phyloP scores from a whole-genome alignment of 148 eudicot species.

The Euryodendron excelsum region DNA sequence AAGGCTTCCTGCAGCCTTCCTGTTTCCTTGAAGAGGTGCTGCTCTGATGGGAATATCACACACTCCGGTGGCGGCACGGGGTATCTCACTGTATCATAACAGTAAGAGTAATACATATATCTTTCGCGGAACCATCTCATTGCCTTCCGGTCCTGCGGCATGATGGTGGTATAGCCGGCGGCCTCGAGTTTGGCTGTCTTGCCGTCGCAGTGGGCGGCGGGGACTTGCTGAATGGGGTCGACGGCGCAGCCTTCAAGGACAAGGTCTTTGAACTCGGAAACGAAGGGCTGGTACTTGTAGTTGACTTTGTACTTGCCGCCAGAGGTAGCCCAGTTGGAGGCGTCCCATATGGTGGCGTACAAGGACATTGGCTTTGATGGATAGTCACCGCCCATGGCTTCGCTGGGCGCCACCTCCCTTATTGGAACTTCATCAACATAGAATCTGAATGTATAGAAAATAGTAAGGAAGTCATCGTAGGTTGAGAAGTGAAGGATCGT shows the following conservation, averaged over 20 bases:
- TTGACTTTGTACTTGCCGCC: constrained; percentile 73
- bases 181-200: constrained; percentile 29
- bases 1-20: constrained; percentile 44
- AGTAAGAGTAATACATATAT: constrained; percentile 81
- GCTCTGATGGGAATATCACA: constrained; percentile 52
- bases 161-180: constrained; percentile 49
- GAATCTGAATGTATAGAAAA: constrained; percentile 49
- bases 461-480: not conserved
- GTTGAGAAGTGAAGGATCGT: not conserved
- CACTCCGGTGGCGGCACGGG: constrained; percentile 81
- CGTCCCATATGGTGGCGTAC: constrained; percentile 99
- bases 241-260: constrained; percentile 76
- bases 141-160: constrained; percentile 40
- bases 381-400: constrained; percentile 75
- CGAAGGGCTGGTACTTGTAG: constrained; percentile 77
- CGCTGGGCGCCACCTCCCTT: constrained; percentile 55
- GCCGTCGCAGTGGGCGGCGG: constrained; percentile 41
- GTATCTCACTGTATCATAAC: constrained; percentile 64
- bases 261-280: constrained; percentile 74
- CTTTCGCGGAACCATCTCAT: constrained; percentile 70
- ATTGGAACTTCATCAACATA: constrained; percentile 88
- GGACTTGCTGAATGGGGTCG: constrained; percentile 60
- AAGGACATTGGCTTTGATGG: constrained; percentile 96
- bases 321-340: constrained; percentile 83
- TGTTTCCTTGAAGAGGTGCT: constrained; percentile 51